Evolutionary conservation across 202 grass and related monocot genomes (phyloP), one percentile per base, ranked within the genome.

Genomic region (Bolboschoenoplectus hybrid): DNA sequence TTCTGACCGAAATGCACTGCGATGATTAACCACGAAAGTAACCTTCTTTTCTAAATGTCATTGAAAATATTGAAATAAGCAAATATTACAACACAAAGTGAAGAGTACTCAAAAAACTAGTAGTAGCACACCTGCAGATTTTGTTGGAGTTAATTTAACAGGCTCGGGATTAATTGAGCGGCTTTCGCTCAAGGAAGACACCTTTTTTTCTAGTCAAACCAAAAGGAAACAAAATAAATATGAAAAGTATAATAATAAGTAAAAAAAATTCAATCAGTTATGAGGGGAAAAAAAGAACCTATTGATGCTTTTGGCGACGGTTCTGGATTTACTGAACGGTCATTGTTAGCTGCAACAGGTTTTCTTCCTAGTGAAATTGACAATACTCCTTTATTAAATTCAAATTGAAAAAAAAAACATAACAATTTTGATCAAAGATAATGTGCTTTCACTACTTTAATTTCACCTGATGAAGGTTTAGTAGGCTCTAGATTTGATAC

Each of bases 11-110:
- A 66, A 85, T 80, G 82, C 83, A 63, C 40, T 71, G 7, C 72
- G 86, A 73, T 84, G 82, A 84, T 84, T 70, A 11, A 85, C 72
- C 7, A 70, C 60, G 1, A 85, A 81, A 14, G 52, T 89, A 35
- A 56, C 67, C 88, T 94, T 92, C 87, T 97, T 97, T 82, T 97
- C 91, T 97, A 47, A 76, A 89, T 61, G 34, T 78, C 19, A 86
- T 80, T 55, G 39, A 86, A 86, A 80, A 64, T 4, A 26, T 62
- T 3, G 7, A 86, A 76, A 62, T 76, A 36, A 85, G 56, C 4
- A 19, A 85, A 39, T 39, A 76, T 66, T 74, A 61, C 40, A 88
- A 52, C 64, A 34, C 14, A 36, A 43, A 47, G 19, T 1, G 6
- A n/a, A 43, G 17, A n/a, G 32, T 6, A 80, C 9, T 41, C 38